Base-by-base conservation (phyloP, 371 early-diverging fungal genomes). In the Catenaria anguillulae region DNA sequence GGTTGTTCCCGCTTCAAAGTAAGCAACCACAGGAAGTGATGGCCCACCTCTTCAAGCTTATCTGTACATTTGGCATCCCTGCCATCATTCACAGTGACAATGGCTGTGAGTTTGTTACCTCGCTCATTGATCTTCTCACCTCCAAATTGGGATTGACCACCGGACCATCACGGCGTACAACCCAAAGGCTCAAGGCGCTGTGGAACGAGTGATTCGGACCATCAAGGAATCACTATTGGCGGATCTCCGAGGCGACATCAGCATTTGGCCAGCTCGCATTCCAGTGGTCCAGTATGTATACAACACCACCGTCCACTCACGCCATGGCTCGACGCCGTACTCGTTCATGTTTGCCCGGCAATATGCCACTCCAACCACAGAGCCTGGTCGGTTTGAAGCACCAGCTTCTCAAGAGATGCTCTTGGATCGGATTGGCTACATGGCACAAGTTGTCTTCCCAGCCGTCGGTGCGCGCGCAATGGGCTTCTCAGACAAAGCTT, bases 331-430 rank as follows among this genome's bases (percentile, higher is more conserved):
- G 60, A 54, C 63, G 62, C 50, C 55, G 60, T 63, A 29, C 64
- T 65, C 61, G 64, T 59, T 26, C 60, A 63, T 33, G 64, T 64
- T 5, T 56, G 50, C 24, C 15, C 43, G 43, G n/a, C n/a, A n/a
- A n/a, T 15, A 23, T 23, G 15, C n/a, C n/a, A n/a, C n/a, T n/a
- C n/a, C n/a, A n/a, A n/a, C n/a, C n/a, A n/a, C n/a, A n/a, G n/a
- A n/a, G n/a, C n/a, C n/a, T n/a, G n/a, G n/a, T n/a, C n/a, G n/a
- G n/a, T n/a, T n/a, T n/a, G n/a, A n/a, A n/a, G n/a, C n/a, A n/a
- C n/a, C n/a, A n/a, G n/a, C n/a, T n/a, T n/a, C n/a, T n/a, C n/a
- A n/a, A n/a, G n/a, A n/a, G n/a, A n/a, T n/a, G n/a, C n/a, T n/a
- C n/a, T n/a, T n/a, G n/a, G n/a, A n/a, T n/a, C n/a, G n/a, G n/a